Evolutionary conservation across 2,329 filamentous ascomycete species (phyloP), one percentile per base, ranked within the genome.

Genomic region (Stagonosporopsis chrysanthemi): DNA sequence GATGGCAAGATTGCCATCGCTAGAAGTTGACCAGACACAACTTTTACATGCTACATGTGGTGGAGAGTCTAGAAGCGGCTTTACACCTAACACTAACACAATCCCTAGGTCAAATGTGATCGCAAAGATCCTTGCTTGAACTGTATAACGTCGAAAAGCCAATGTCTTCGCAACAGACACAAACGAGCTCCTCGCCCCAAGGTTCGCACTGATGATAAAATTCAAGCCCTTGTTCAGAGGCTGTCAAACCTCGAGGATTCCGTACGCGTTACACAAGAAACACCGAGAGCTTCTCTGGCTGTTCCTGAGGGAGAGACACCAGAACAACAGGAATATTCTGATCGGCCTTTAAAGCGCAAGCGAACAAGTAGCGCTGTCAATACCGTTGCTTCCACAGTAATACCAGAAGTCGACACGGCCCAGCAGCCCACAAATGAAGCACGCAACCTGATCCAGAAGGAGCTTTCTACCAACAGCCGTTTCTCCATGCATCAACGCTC

Each of bases 121-220:
- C 69, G 73, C 23, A 65, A 73, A 42, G 69, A 73, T 17, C 73
- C 73, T 31, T 75, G 73, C 42, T 60, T 61, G 26, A 74, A 71
- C 38, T 75, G 73, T 41, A 41, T 64, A 43, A 52, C 47, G 28
- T 61, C 67, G 8, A 69, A 69, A 48, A 57, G 58, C 7, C 60
- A 71, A 11, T 75, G 72, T 47, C 63, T 74, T n/a, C 69, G 73
- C 15, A 72, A 70, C 28, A 66, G 70, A 26, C 65, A 71, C 46
- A 72, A 71, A 44, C 64, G 66, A 17, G 49, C 61, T 47, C 62
- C 66, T 29, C 65, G 64, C 17, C 66, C 67, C 14, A 72, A 68
- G 54, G 55, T 66, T 19, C 64, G 62, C 42, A 72, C 71, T 7
- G 69, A 72, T 33, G 71, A 72, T 7, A 73, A 70, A 39, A 70